Evolutionary conservation across 768 basidiomycete genomes (phyloP), one percentile per base, ranked within the genome.

Genomic region (Lactarius sanguifluus): DNA sequence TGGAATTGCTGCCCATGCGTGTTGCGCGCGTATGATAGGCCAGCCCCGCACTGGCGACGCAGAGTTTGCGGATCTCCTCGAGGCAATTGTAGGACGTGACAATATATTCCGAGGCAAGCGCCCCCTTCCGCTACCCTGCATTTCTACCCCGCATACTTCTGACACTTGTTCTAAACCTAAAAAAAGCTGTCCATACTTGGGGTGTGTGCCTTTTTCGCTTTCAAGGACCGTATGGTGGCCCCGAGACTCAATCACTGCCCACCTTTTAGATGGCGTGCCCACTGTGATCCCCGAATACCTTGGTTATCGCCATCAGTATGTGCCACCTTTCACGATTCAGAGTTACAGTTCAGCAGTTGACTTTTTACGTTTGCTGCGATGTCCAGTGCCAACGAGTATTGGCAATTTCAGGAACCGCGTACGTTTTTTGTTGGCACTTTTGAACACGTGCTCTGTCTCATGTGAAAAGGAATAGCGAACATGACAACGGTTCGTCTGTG

Each of bases 271-370:
- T 65, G 83, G 83, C 9, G 81, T 85, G 9, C 83, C 84, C 5
- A 83, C 82, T 6, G 79, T 85, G 68, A 73, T 85, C 54, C 80
- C 80, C 34, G 75, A 77, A 60, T 68, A 34, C 38, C 72, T 82
- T 16, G 84, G 83, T n/a, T 85, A 85, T 70, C 76, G 71, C 50
- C 84, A 84, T 64, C 82, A 77, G 74, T 83, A 70, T 60, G 72
- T 57, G 16, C 25, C 36, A 4, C 38, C 23, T 67, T 55, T 25
- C 59, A 20, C 7, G 20, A 54, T 28, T 25, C 13, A 30, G 15
- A 30, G 16, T 54, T 34, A 12, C 6, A 34, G 32, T 18, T 34
- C 55, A 30, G 18, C 55, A 10, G 58, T n/a, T 28, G 10, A 61
- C 30, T 32, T 28, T n/a, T 20, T 18, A 20, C 59, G 25, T 5